Evolutionary conservation across 148 eudicot genomes (phyloP).

Genomic region (Rhododendron vialii): DNA sequence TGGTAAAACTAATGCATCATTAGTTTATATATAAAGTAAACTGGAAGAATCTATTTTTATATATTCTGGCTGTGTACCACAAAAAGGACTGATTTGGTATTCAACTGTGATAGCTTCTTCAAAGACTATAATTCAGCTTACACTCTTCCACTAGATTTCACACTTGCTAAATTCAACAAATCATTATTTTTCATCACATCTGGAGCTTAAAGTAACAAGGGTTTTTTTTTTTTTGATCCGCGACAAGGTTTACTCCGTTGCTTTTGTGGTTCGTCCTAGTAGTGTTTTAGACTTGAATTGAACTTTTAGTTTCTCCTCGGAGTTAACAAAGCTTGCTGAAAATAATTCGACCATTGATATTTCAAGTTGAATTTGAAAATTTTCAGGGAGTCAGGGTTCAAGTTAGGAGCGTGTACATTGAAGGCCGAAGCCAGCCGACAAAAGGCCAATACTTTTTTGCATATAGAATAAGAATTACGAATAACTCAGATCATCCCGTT

Average conservation of each 20-base stretch:
- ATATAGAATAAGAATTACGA: conserved; percentile 90
- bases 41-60: not conserved
- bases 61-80: not conserved
- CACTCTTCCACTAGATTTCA: not conserved
- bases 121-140: not conserved
- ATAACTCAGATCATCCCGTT: conserved; percentile 89
- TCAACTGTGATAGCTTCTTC: not conserved
- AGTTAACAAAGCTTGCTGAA: not conserved
- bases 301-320: not conserved
- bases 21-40: no score
- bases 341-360: not conserved
- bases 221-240: no score
- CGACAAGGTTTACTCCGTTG: not conserved
- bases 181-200: not conserved
- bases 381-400: conserved; percentile 86
- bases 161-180: not conserved
- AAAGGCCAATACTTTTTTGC: conserved; percentile 85
- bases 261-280: not conserved
- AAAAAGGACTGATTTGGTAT: not conserved
- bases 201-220: not conserved
- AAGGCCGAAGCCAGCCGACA: conserved; percentile 82
- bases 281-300: not conserved
- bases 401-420: conserved; percentile 93
- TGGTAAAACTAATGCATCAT: not conserved
- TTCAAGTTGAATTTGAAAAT: not conserved